Conservation (phyloP, 1,139 yeast genomes). For the Zygoascus hellenicus region DNA sequence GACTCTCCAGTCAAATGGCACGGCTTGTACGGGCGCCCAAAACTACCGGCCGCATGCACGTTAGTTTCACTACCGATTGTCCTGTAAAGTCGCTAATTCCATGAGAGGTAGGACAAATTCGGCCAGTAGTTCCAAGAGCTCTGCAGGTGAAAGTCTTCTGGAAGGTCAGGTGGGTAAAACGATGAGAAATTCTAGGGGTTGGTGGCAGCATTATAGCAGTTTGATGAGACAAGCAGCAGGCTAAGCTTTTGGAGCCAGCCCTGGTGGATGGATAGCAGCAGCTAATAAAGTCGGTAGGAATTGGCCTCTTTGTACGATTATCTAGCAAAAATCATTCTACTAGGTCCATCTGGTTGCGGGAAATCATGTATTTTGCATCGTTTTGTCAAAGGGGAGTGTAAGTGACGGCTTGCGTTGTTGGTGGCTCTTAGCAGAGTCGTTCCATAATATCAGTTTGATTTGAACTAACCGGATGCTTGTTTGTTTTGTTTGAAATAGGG, state of each 20-base stretch:
- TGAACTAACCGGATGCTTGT: not conserved
- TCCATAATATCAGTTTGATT: not conserved
- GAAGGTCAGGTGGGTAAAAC: conserved; percentile 21
- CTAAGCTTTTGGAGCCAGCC: no score
- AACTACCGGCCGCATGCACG: no score
- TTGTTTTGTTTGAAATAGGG: conserved; percentile 20
- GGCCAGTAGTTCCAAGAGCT: conserved; percentile 26
- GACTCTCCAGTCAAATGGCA: no score
- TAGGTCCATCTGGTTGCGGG: conserved; percentile 45
- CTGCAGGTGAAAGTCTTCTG: conserved; percentile 19
- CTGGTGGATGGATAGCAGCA: not conserved
- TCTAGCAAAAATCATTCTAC: conserved; percentile 40
- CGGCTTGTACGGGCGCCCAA: no score
- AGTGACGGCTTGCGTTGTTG: conserved; percentile 14
- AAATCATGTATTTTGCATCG: conserved; percentile 42
- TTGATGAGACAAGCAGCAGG: no score
- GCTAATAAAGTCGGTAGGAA: conserved; percentile 22
- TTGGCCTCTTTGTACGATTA: conserved; percentile 38
- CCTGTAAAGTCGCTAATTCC: not conserved
- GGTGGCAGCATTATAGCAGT: no score
- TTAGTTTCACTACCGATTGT: no score
- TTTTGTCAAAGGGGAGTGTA: conserved; percentile 39
- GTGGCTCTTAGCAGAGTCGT: not conserved
- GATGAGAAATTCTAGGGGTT: not conserved
- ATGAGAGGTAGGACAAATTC: conserved; percentile 28